Evolutionary conservation across 352 stramenopile species (phyloP), one percentile per base, ranked within the genome.

Genomic region (Saprolegnia diclina): DNA sequence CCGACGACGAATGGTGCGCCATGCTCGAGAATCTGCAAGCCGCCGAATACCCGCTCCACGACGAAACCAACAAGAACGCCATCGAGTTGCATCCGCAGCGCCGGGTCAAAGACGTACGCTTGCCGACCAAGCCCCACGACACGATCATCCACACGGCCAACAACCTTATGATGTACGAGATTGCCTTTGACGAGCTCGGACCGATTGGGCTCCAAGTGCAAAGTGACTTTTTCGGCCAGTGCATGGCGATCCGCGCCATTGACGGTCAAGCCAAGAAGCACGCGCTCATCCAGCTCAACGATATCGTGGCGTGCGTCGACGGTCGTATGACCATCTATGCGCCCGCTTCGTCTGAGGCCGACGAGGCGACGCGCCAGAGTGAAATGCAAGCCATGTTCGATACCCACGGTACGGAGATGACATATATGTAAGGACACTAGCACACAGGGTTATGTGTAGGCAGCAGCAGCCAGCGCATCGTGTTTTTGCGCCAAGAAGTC

Each of bases 81-180:
- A n/a, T n/a, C n/a, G 5, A 35, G 2, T 35, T 35, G 65, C 52
- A 72, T 5, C 19, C 24, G n/a, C 40, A 69, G 21, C 59, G 71
- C 13, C 16, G 32, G 4, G n/a, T 37, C n/a, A 61, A 63, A 4
- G 42, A 68, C 29, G 18, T 66, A 13, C 72, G 75, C 35, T 70
- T 64, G 1, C 55, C 71, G n/a, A 72, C 78, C 26, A 53, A 76
- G 29, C 78, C 78, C 18, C 68, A 79, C 10, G 75, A 85, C 1
- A 73, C 84, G n/a, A 75, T 88, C 0, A 76, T 79, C 5, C 85
- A 88, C 64, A 84, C 78, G 22, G 56, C 72, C n/a, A 85, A 88
- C 61, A 79, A 88, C 75, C 76, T 85, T n/a, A 52, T 88, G 6
- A 84, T 78, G 42, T 85, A 85, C 65, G 78, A 88, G 54, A 82